phyloP scores from a whole-genome alignment of 1,139 yeast genomes.

The Diutina siamensis region DNA sequence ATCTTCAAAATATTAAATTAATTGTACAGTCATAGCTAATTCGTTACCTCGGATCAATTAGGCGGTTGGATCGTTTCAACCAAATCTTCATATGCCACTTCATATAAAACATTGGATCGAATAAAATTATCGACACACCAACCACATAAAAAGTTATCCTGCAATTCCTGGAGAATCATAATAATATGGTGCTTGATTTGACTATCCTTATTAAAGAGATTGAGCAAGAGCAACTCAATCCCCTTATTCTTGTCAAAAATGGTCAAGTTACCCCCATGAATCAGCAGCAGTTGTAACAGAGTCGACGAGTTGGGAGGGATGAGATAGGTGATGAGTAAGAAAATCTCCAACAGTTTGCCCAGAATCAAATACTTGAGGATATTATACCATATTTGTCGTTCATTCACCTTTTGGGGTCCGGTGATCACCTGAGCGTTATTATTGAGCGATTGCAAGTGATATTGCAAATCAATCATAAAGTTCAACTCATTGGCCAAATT shows the following conservation, averaged over 20 bases:
- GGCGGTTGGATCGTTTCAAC: conserved; percentile 1
- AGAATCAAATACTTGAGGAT: conserved; percentile 32
- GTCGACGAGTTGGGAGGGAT: conserved; percentile 35
- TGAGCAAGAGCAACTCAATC: conserved; percentile 29
- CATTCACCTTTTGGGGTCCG: conserved; percentile 15
- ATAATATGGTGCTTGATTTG: conserved; percentile 30
- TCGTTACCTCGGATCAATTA: background rate
- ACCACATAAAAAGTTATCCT: conserved; percentile 34
- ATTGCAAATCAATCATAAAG: conserved; percentile 33
- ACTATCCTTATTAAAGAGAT: conserved; percentile 39
- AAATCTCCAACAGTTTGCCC: conserved; percentile 33
- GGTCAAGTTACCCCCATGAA: conserved; percentile 32
- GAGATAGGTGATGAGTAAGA: conserved; percentile 29
- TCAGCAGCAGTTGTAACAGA: conserved; percentile 26
- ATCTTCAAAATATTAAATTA: no score
- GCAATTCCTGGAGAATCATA: conserved; percentile 35
- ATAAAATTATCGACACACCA: conserved; percentile 33
- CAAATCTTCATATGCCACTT: conserved; percentile 30
- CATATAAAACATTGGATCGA: conserved; percentile 29
- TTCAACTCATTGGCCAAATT: conserved; percentile 31
- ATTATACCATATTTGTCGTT: conserved; percentile 34
- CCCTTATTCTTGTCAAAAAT: conserved; percentile 39
- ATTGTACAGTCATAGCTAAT: background rate
- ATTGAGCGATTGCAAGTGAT: conserved; percentile 29
- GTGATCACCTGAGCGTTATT: conserved; percentile 10